Evolutionary conservation across 2,329 filamentous ascomycete genomes (phyloP).

Genomic region (Ustilaginoidea virens): DNA sequence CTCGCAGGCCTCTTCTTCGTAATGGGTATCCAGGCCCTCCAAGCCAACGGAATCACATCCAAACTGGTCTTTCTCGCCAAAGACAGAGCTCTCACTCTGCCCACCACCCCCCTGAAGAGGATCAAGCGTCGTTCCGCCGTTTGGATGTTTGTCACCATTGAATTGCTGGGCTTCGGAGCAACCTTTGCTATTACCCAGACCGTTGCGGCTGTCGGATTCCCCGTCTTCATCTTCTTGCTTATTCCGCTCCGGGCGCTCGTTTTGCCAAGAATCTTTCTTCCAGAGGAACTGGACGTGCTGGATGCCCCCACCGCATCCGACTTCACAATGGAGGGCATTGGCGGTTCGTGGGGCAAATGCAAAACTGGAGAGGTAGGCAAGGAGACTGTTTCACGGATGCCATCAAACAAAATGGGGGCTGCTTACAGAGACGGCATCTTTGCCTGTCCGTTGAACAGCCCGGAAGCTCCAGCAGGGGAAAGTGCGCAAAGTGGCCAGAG

Average conservation of each 20-base stretch:
- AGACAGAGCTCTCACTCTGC: conserved; percentile 46
- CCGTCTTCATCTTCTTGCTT: conserved; percentile 54
- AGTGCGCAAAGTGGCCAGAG: conserved; percentile 14
- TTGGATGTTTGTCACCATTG: conserved; percentile 55
- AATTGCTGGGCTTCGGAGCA: conserved; percentile 56
- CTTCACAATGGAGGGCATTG: conserved; percentile 64
- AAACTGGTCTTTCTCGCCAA: conserved; percentile 57
- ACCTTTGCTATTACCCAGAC: conserved; percentile 77
- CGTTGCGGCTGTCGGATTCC: conserved; percentile 68
- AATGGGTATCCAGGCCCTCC: conserved; percentile 67
- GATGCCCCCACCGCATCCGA: conserved; percentile 62
- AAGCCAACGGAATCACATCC: conserved; percentile 60
- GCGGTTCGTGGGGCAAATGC: conserved; percentile 44
- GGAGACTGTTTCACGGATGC: too few species aligned
- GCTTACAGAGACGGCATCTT: conserved; percentile 11
- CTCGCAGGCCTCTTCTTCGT: conserved; percentile 72
- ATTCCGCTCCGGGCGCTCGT: conserved; percentile 51
- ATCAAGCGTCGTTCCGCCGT: conserved; percentile 48
- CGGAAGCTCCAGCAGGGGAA: conserved; percentile 20
- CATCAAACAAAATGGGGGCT: too few species aligned
- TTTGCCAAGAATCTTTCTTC: conserved; percentile 44
- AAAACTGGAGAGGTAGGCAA: too few species aligned
- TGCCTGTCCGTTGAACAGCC: conserved; percentile 15
- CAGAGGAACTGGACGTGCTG: conserved; percentile 43
- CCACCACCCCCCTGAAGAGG: conserved; percentile 41